phyloP scores from a whole-genome alignment of 148 eudicot species.

The Heliosperma pusillum region DNA sequence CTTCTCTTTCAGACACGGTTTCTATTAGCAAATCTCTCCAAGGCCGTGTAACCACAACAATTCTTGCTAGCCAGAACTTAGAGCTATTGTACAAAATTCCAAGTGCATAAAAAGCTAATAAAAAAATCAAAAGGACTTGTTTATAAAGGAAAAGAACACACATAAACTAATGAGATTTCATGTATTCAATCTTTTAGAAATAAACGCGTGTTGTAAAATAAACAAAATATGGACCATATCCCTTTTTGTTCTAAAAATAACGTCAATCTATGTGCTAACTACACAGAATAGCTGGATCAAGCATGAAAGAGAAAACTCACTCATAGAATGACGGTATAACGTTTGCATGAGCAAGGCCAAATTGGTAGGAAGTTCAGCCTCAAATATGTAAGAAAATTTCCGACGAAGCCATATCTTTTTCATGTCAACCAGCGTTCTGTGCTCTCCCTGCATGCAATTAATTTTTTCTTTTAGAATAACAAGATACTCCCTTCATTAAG shows the following conservation, averaged over 20 bases:
- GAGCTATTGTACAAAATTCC: background rate
- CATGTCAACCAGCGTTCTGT: conserved; percentile 50
- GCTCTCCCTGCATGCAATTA: conserved; percentile 34
- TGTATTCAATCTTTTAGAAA: too few relatives aligned
- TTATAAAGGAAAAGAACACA: too few relatives aligned
- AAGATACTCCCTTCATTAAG: background rate
- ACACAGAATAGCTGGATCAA: background rate
- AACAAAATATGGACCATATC: background rate
- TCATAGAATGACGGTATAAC: conserved; percentile 56
- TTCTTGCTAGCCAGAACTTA: conserved; percentile 2
- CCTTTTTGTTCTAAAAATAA: background rate
- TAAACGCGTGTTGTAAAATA: background rate
- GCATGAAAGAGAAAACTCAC: conserved; percentile 34
- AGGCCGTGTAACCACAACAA: background rate
- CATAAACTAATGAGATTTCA: too few relatives aligned
- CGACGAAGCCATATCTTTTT: conserved; percentile 67
- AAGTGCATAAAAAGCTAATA: too few relatives aligned
- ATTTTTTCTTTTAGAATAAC: background rate
- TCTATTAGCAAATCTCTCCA: background rate
- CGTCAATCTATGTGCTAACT: background rate
- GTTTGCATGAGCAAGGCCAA: conserved; percentile 65
- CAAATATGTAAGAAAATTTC: conserved; percentile 71
- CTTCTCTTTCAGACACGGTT: background rate
- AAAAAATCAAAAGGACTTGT: background rate
- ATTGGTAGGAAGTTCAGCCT: conserved; percentile 58